Base-by-base conservation (phyloP, 2,329 filamentous ascomycete genomes). In the Paecilomyces formosus region DNA sequence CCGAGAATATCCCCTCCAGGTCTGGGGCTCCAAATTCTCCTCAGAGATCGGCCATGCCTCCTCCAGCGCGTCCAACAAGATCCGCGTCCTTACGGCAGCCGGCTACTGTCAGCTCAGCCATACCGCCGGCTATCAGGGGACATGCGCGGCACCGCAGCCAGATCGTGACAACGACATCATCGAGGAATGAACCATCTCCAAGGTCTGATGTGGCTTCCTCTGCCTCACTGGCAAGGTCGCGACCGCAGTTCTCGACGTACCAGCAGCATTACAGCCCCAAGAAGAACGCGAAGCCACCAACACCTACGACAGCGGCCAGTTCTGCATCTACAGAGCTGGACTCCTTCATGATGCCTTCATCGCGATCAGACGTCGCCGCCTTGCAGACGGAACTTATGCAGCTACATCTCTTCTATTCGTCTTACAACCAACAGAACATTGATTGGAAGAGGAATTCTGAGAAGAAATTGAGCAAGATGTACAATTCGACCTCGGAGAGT, bases 361-460 rank as follows among this genome's bases (percentile, higher is more conserved):
- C 69, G 8, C 69, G 68, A 63, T 69, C 72, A 21, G 73, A 77
- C 30, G 65, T 74, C 55, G 63, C 69, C 13, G 68, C 70, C 12
- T 55, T 78, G 31, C 73, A 76, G 58, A 76, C 73, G 0, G 77
- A 79, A 59, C 65, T 79, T 12, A 65, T 79, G 24, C 77, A 79
- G 57, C 61, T 79, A 15, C 72, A 69, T 56, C 67, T 78, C 4
- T 65, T 78, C 6, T 71, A 76, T 61, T 67, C 69, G 7, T 66
- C 67, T 4, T 67, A 64, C 7, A 56, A 70, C 21, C 68, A 68
- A 49, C 62, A 63, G 21, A 64, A 70, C 18, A 58, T 62, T 2
- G 66, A 72, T 51, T 74, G 71, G 73, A 67, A 71, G 58, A 51
- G 58, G 2, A 65, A 61, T 22, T 68, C 68, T 0, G 70, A 75